Base-by-base conservation (phyloP, 1,284 basidiomycete genomes). In the Kwoniella shivajii region DNA sequence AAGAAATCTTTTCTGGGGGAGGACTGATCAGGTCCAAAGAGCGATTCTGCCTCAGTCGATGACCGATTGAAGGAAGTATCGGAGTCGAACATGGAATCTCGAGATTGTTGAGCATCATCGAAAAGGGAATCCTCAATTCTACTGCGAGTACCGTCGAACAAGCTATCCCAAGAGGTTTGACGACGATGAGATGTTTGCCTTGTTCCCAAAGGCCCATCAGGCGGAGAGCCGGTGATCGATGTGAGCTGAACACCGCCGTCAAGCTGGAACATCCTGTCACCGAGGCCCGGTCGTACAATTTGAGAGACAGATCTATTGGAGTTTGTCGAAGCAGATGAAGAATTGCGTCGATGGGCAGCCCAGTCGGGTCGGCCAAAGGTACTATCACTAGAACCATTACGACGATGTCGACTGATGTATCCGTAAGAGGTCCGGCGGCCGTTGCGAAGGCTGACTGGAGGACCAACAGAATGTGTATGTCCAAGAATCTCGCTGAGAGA, bases 191-290 rank as follows among this genome's bases (percentile, higher is more conserved):
- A 33, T n/a, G 14, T 22, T 9, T 39, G 20, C 36, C 9, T 26
- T 39, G 33, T 16, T 18, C 33, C 18, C 9, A 30, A 6, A 1
- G 26, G 42, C 22, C 34, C 82, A 38, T 81, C 81, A 10, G 81
- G 71, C 2, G 88, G 87, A 0, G 87, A 89, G 0, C 84, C 88
- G 0, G 85, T 83, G 63, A 90, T 90, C 0, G 87, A 80, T 0
- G 81, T 73, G 27, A 90, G 80, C 0, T 86, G 84, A 54, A 83
- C 81, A 3, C 82, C 83, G 39, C 80, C 81, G 45, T 86, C 85
- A 6, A 77, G 79, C n/a, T 78, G 84, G 67, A 92, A 90, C 90
- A 92, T 92, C 80, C 91, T 89, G 69, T 92, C 90, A 0, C 90
- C 89, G 2, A 92, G 75, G 2, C 86, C 88, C 2, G 90, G 90